These are phyloP conservation scores for Mercurialis annua DNA, from an alignment of 345 rosid species.

Conservation along the genomic window DNA sequence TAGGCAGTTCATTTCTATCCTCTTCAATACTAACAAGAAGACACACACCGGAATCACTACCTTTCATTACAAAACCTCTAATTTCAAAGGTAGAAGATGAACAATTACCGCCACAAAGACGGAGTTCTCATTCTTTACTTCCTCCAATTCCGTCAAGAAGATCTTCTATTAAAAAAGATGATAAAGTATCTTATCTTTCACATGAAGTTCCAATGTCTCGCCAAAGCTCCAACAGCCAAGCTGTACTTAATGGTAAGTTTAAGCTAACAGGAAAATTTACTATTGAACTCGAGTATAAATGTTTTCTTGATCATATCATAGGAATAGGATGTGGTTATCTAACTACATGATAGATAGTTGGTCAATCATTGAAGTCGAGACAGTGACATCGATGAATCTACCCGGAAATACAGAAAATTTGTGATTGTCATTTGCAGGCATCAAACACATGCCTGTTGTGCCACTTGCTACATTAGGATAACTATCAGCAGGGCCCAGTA, in stretches of 20 bases:
- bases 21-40: conserved; percentile 51
- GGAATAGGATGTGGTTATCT: background rate
- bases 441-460: background rate
- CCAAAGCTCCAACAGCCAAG: conserved; percentile 73
- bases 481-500: too few species aligned
- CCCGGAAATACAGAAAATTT: background rate
- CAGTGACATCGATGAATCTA: background rate
- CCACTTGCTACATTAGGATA: conserved; percentile 18
- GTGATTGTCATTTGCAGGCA: background rate
- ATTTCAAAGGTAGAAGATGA: conserved; percentile 41
- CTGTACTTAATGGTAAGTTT: conserved; percentile 69
- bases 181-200: conserved; percentile 35
- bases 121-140: conserved; percentile 43
- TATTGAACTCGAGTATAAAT: background rate
- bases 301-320: background rate
- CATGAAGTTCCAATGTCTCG: conserved; percentile 56
- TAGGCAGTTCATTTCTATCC: conserved; percentile 64
- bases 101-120: conserved; percentile 30
- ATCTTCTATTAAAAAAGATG: conserved; percentile 35
- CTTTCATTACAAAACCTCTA: conserved; percentile 52
- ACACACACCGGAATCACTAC: conserved; percentile 53
- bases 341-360: background rate
- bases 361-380: background rate
- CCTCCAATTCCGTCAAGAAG: conserved; percentile 48
- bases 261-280: background rate